Conservation (phyloP, 2,329 filamentous ascomycete species). For the Alternaria sp. region DNA sequence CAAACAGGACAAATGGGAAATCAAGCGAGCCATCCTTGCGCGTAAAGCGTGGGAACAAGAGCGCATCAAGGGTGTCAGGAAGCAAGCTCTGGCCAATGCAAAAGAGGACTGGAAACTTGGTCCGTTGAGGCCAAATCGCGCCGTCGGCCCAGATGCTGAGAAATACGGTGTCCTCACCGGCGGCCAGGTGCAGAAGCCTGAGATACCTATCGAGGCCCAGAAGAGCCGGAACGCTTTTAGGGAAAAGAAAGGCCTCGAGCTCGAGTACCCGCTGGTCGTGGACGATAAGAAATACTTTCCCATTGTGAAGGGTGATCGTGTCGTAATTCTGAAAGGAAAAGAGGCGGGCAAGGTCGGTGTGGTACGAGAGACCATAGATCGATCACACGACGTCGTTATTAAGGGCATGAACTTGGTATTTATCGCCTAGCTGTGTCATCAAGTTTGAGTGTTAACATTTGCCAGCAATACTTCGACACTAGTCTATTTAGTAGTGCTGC, state of each 20-base stretch:
- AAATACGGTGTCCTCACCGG: constrained; percentile 64
- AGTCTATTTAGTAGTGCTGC: constrained; percentile 41
- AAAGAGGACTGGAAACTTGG: constrained; percentile 81
- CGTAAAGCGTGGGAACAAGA: constrained; percentile 23
- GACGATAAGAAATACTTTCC: constrained; percentile 39
- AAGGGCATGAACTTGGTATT: constrained; percentile 51
- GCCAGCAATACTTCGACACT: constrained; percentile 51
- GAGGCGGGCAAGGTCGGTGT: constrained; percentile 84
- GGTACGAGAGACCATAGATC: constrained; percentile 62
- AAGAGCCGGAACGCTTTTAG: constrained; percentile 27
- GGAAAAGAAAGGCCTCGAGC: constrained; percentile 26
- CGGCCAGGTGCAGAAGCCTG: constrained; percentile 36
- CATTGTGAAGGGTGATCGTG: constrained; percentile 70
- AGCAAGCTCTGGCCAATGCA: constrained; percentile 62
- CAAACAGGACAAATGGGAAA: constrained; percentile 36
- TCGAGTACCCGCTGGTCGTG: constrained; percentile 36
- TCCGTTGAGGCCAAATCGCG: constrained; percentile 76
- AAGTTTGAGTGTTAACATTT: neutral
- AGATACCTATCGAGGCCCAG: constrained; percentile 47
- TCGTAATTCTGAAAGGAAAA: constrained; percentile 77
- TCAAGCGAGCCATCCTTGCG: constrained; percentile 34
- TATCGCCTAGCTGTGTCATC: neutral
- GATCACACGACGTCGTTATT: constrained; percentile 44
- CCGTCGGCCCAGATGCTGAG: constrained; percentile 65
- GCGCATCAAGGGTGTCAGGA: constrained; percentile 43